These are phyloP conservation scores for Haematococcus sp. DNA, from an alignment of 139 green algal species.

Conservation along the genomic window DNA sequence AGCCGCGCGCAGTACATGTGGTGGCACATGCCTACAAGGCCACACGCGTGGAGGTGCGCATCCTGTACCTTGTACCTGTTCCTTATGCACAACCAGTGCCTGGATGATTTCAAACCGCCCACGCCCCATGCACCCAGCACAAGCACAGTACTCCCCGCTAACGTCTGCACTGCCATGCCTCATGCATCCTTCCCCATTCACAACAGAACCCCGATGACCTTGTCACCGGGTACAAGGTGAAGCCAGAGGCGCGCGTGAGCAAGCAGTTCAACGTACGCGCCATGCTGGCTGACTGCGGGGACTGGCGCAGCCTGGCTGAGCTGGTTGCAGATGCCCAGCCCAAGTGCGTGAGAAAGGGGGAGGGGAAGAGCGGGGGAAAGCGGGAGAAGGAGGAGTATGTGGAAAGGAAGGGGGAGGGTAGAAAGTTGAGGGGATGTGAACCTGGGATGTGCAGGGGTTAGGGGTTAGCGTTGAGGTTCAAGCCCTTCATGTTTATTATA, in stretches of 20 bases:
- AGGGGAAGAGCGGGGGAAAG: background rate
- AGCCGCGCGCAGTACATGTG: too few species aligned
- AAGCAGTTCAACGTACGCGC: background rate
- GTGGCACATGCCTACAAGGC: too few species aligned
- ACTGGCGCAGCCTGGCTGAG: background rate
- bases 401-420: background rate
- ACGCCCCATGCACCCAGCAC: background rate
- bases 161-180: background rate
- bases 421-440: background rate
- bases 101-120: background rate
- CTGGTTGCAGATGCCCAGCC: background rate
- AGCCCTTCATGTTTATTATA: too few species aligned
- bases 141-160: background rate
- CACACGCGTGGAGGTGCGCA: too few species aligned
- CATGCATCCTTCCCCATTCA: too few species aligned
- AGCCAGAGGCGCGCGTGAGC: constrained; percentile 3
- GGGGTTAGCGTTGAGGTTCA: background rate
- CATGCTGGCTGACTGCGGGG: constrained; percentile 3
- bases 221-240: constrained; percentile 5
- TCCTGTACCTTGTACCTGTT: too few species aligned
- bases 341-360: background rate
- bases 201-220: constrained; percentile 10
- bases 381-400: too few species aligned
- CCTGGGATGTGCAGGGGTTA: background rate
- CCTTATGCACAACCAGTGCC: too few species aligned